A percentile compares a stretch with the other conserved stretches of the same genome.
phyloP scores from a whole-genome alignment of 176 grass and related monocot genomes.

The Carex kokanica region DNA sequence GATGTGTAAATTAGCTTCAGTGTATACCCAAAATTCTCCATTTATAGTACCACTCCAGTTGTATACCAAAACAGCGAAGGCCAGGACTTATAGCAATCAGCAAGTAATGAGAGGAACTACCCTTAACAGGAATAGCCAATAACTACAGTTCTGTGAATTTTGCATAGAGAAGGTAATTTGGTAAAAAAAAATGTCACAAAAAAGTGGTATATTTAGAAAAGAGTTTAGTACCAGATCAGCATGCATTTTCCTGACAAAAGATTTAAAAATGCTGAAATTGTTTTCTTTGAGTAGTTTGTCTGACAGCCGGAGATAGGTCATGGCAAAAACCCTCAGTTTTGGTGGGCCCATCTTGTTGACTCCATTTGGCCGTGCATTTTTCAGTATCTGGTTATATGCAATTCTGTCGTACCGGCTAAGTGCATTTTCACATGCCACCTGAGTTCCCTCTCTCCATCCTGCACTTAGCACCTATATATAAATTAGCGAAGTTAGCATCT shows the following conservation, averaged over 20 bases:
- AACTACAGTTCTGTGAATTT: background rate
- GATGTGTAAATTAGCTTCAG: background rate
- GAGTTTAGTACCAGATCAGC: constrained; percentile 58
- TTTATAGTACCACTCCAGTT: background rate
- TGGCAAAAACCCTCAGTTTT: constrained; percentile 48
- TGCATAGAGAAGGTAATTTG: background rate
- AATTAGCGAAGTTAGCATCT: background rate
- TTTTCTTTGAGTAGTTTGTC: constrained; percentile 51
- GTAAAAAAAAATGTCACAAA: background rate
- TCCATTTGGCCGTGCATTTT: constrained; percentile 63
- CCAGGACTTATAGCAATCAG: background rate
- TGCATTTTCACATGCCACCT: constrained; percentile 74
- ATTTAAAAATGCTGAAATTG: constrained; percentile 59
- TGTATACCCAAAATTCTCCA: background rate
- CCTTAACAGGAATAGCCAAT: background rate
- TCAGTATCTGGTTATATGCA: constrained; percentile 80
- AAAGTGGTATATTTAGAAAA: background rate
- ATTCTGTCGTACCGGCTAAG: constrained; percentile 62
- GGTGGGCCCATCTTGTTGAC: constrained; percentile 48
- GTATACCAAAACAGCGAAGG: background rate
- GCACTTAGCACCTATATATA: constrained; percentile 64
- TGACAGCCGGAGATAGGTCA: constrained; percentile 80
- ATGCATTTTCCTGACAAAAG: constrained; percentile 87
- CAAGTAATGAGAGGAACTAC: background rate
- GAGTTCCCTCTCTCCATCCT: constrained; percentile 79